phyloP scores from a whole-genome alignment of 2,329 filamentous ascomycete genomes.

The Teratosphaeria gauchensis region DNA sequence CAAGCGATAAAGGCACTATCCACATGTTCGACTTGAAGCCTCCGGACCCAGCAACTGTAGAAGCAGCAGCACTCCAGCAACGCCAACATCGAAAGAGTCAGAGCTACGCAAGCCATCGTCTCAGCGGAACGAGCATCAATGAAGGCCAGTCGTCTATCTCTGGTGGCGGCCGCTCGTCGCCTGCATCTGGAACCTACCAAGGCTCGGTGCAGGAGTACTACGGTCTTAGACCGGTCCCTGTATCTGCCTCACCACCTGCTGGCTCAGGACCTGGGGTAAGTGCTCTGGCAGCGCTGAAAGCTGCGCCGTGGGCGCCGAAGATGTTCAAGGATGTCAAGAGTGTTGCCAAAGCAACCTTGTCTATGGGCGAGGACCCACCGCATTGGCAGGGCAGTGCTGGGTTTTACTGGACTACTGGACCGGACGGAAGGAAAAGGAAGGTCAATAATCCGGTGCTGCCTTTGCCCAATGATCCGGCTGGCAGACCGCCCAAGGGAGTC shows the following conservation, averaged over 20 bases:
- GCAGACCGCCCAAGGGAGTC: slow-evolving; percentile 65
- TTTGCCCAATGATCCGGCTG: slow-evolving; percentile 44
- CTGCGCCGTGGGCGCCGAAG: slow-evolving; percentile 50
- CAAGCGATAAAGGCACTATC: slow-evolving; percentile 91
- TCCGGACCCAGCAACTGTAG: slow-evolving; percentile 18
- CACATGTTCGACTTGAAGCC: slow-evolving; percentile 84
- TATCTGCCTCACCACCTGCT: slow-evolving; percentile 15
- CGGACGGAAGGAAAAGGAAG: slow-evolving; percentile 24
- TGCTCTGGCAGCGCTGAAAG: slow-evolving; percentile 21
- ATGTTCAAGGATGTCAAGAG: slow-evolving; percentile 87
- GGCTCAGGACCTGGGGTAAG: slow-evolving; percentile 10
- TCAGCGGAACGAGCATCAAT: slow-evolving; percentile 1
- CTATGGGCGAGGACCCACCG: slow-evolving; percentile 58
- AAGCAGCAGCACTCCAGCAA: not conserved
- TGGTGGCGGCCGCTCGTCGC: slow-evolving; percentile 15
- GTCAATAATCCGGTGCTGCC: slow-evolving; percentile 30
- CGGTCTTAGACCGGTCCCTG: slow-evolving; percentile 20
- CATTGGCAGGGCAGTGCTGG: slow-evolving; percentile 27
- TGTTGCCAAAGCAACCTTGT: slow-evolving; percentile 69
- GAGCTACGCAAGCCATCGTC: slow-evolving; percentile 12
- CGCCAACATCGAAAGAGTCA: slow-evolving; percentile 14
- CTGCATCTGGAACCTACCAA: slow-evolving; percentile 15
- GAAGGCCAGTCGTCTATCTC: slow-evolving; percentile 2
- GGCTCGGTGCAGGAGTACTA: slow-evolving; percentile 27
- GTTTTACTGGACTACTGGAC: slow-evolving; percentile 23